A percentile compares a stretch with the other conserved stretches of the same genome.
Evolutionary conservation across 192 early-diverging fungal species (phyloP).

Genomic region (Coemansia sp.): DNA sequence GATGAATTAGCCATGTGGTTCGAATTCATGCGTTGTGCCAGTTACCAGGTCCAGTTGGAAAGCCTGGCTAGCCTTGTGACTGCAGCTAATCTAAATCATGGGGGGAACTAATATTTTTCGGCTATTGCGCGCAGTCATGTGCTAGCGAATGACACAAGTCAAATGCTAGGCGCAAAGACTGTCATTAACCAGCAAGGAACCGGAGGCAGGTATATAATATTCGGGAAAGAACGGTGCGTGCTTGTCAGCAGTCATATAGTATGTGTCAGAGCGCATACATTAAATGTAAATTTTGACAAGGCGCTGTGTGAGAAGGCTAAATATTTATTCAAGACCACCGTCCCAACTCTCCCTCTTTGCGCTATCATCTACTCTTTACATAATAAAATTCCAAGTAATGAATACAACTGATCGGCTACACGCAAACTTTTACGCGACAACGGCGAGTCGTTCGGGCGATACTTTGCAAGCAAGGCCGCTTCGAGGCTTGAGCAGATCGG

Average conservation of each 20-base stretch:
- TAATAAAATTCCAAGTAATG: not conserved
- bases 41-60: not conserved
- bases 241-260: not conserved
- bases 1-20: not conserved
- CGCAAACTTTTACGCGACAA: not conserved
- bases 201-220: not conserved
- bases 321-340: not conserved
- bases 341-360: not conserved
- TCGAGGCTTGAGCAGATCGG: slow-evolving; percentile 1
- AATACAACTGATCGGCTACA: not conserved
- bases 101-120: not conserved
- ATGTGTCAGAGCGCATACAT: not conserved
- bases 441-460: not conserved
- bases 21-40: not conserved
- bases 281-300: not conserved
- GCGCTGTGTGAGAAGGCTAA: not conserved
- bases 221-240: not conserved
- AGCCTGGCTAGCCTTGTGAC: not conserved
- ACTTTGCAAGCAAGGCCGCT: not conserved
- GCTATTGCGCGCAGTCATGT: not conserved
- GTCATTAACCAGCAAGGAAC: not conserved
- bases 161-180: not conserved
- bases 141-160: slow-evolving; percentile 6
- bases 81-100: slow-evolving; percentile 1
- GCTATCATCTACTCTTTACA: not conserved